phyloP scores from a whole-genome alignment of 306 rosid genomes.

The Vigna radiata region DNA sequence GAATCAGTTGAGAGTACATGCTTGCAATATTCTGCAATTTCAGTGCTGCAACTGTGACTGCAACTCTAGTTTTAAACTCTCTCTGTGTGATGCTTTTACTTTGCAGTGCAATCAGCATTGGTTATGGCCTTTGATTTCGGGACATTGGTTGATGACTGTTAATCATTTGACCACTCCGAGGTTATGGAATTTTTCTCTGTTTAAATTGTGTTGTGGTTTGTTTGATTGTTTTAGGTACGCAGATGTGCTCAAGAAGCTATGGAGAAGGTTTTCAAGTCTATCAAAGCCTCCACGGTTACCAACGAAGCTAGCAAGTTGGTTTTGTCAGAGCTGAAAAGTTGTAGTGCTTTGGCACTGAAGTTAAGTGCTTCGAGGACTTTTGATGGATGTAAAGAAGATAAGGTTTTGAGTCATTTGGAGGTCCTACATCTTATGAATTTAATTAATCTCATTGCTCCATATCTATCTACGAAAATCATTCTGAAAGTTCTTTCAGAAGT shows the following conservation, averaged over 20 bases:
- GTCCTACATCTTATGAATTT: slow-evolving; percentile 74
- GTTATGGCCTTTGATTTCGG: neutral
- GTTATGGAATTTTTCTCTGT: neutral
- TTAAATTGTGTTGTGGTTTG: slow-evolving; percentile 2
- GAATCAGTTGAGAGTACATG: neutral
- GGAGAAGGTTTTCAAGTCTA: slow-evolving; percentile 65
- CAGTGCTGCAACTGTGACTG: neutral
- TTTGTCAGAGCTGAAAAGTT: slow-evolving; percentile 64
- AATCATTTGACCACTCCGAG: slow-evolving; percentile 3
- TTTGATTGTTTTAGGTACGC: slow-evolving; percentile 65
- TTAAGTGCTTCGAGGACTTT: slow-evolving; percentile 44
- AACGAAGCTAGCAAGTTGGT: slow-evolving; percentile 86
- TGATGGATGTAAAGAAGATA: slow-evolving; percentile 53
- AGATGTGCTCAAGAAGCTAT: slow-evolving; percentile 89
- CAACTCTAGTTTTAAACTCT: neutral
- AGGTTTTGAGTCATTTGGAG: slow-evolving; percentile 57
- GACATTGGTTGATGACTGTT: neutral
- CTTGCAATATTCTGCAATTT: neutral
- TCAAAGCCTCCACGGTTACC: slow-evolving; percentile 53
- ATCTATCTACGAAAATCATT: slow-evolving; percentile 63
- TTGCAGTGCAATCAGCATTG: neutral
- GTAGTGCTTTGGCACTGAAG: slow-evolving; percentile 62
- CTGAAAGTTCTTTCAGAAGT: slow-evolving; percentile 64
- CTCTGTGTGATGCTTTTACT: slow-evolving; percentile 1
- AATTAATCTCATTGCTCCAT: slow-evolving; percentile 66